Conservation (phyloP, 805 yeast species). For the Cephaloascus albidus region DNA sequence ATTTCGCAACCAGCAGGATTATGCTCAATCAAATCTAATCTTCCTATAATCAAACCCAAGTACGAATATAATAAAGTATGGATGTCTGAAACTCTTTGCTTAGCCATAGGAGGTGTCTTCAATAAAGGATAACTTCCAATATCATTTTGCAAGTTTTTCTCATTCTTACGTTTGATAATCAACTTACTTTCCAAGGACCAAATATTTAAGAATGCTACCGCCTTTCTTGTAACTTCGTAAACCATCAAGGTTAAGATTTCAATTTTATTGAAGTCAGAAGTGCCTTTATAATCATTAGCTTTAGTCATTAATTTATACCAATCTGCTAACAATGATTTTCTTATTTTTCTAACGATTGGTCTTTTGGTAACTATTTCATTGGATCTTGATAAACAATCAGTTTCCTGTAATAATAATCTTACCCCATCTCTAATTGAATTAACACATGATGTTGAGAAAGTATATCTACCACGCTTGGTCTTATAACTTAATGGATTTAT, state of each 20-base stretch:
- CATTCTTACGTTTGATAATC: constrained; percentile 27
- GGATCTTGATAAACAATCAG: constrained; percentile 69
- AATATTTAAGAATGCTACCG: constrained; percentile 54
- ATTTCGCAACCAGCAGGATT: constrained; percentile 62
- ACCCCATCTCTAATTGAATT: constrained; percentile 72
- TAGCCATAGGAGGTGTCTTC: constrained; percentile 48
- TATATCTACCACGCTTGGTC: constrained; percentile 26
- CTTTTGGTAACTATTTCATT: constrained; percentile 58
- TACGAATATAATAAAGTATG: constrained; percentile 51
- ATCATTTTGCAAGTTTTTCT: constrained; percentile 12
- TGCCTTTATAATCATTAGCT: constrained; percentile 66
- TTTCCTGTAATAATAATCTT: constrained; percentile 48
- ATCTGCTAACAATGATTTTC: constrained; percentile 66
- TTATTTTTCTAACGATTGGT: constrained; percentile 49
- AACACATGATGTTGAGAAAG: constrained; percentile 47
- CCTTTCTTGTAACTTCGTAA: constrained; percentile 57
- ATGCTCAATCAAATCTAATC: constrained; percentile 70
- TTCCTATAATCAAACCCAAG: constrained; percentile 60
- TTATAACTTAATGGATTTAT: constrained; percentile 51
- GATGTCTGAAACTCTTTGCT: constrained; percentile 54
- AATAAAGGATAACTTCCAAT: constrained; percentile 37
- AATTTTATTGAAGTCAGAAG: constrained; percentile 47
- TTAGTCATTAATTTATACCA: constrained; percentile 75
- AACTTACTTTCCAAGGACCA: constrained; percentile 61
- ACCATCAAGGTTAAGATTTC: constrained; percentile 55